Evolutionary conservation across 73 alveolate species (phyloP).

Genomic region (Symbiodinium pilosum): DNA sequence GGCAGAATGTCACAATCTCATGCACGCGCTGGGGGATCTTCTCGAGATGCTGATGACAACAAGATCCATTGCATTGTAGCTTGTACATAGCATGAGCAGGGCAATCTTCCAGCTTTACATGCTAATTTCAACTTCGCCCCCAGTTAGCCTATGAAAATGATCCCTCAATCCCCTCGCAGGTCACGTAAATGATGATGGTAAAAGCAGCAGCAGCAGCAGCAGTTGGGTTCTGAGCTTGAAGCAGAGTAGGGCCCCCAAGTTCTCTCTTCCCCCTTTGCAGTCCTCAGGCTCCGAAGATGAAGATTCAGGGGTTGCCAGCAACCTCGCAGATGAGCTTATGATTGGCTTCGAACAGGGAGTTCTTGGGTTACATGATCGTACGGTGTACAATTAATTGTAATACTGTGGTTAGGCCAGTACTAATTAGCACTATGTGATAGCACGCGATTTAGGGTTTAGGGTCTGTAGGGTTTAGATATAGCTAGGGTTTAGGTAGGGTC

Average conservation of each 20-base stretch:
- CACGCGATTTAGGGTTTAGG: no score
- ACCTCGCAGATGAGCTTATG: conserved; percentile 8
- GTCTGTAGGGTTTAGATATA: no score
- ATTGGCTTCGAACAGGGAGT: conserved; percentile 27
- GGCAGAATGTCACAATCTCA: not conserved
- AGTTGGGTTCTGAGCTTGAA: not conserved
- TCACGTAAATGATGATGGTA: not conserved
- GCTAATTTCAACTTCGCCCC: not conserved
- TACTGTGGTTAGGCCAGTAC: not conserved
- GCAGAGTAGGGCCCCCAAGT: not conserved
- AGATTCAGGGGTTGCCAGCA: not conserved
- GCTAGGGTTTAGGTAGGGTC: no score
- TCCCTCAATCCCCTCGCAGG: not conserved
- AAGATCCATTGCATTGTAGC: not conserved
- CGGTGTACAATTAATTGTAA: not conserved
- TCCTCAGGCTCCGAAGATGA: not conserved
- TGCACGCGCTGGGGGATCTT: not conserved
- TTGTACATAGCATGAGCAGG: not conserved
- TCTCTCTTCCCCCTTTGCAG: not conserved
- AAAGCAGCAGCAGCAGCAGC: not conserved
- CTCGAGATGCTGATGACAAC: not conserved
- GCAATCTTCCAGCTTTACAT: not conserved
- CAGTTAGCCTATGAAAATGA: not conserved
- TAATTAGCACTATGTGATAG: not conserved
- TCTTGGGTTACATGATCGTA: not conserved